Base-by-base conservation (phyloP, 257 asterid species). In the Paraleonurus japonicus region DNA sequence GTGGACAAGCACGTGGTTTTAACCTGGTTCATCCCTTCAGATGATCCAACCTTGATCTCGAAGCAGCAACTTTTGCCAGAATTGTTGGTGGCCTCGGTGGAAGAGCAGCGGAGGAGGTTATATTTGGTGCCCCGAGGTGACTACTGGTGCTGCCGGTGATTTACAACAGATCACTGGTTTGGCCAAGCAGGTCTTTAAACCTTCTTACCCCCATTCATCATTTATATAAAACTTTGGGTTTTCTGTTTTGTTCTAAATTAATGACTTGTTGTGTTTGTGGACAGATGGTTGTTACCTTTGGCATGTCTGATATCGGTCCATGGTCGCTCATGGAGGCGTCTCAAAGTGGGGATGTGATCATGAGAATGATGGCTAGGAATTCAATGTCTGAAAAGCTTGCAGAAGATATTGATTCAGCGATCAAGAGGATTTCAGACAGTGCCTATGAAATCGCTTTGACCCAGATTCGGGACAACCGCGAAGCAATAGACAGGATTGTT, bases 81-180 rank as follows among this genome's bases (percentile, higher is more conserved):
- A 87, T 95, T 70, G 99, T 95, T 62, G 99, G 98, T 45, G 99
- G 98, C 54, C 98, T 95, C 10, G 99, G 98, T 70, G 99, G 98
- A 80, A 83, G 99, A 82, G 99, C 99, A 78, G 96, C 99, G 1
- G 99, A 95, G 81, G 97, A 88, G 84, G 75, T 95, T 76, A 90
- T 95, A 73, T 95, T 95, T 75, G 99, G 99, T n/a, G 97, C 86
- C 82, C 98, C 4, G 98, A 95, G 87, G 94, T 95, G 71, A 95
- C 99, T 27, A 92, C 99, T 3, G 98, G 98, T 69, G 98, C 99
- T 43, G 96, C 82, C 39, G 96, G 98, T 81, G 99, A 95, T 84
- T 79, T 95, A 69, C 98, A 95, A 65, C 99, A 92, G 94, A 92
- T 92, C 73, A 92, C 98, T 72, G 77, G 98, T 72, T 70, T 95